phyloP scores from a whole-genome alignment of 2,329 filamentous ascomycete species.

The Sarocladium brachiariae region DNA sequence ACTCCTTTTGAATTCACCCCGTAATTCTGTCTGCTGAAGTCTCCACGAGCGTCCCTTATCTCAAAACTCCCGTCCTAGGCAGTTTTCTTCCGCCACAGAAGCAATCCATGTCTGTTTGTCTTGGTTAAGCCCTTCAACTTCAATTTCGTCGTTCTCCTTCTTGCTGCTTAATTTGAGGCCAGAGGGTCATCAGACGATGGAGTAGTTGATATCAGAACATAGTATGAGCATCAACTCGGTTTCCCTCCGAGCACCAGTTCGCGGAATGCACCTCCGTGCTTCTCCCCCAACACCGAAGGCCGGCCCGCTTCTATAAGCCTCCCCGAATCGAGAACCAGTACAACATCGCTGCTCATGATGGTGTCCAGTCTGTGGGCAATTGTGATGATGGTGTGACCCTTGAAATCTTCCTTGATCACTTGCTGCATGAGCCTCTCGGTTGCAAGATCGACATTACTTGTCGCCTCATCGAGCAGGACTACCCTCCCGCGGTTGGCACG shows the following conservation, averaged over 20 bases:
- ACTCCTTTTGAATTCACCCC: neutral
- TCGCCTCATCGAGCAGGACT: conserved; percentile 15
- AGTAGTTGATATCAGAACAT: too few species aligned
- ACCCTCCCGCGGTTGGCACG: conserved; percentile 5
- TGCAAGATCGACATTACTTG: neutral
- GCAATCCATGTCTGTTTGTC: conserved; percentile 37
- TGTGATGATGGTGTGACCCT: too few species aligned
- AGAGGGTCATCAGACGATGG: too few species aligned
- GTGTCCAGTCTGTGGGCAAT: too few species aligned
- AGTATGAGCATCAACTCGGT: too few species aligned
- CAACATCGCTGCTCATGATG: neutral
- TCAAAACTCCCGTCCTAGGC: too few species aligned
- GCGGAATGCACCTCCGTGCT: neutral
- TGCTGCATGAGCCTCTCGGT: too few species aligned
- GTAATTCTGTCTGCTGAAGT: conserved; percentile 2
- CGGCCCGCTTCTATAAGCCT: neutral
- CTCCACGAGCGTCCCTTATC: conserved; percentile 18
- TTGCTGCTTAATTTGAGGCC: too few species aligned
- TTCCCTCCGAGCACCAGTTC: neutral
- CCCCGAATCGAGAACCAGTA: neutral
- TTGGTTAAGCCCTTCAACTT: conserved; percentile 39
- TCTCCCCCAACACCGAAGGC: neutral
- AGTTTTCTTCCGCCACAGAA: conserved; percentile 40
- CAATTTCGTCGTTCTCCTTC: too few species aligned
- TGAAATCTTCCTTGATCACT: too few species aligned